Percentiles rank a stretch among this genome's conserved stretches.
phyloP scores from a whole-genome alignment of 1,284 basidiomycete species.

The Melampsora americana region DNA sequence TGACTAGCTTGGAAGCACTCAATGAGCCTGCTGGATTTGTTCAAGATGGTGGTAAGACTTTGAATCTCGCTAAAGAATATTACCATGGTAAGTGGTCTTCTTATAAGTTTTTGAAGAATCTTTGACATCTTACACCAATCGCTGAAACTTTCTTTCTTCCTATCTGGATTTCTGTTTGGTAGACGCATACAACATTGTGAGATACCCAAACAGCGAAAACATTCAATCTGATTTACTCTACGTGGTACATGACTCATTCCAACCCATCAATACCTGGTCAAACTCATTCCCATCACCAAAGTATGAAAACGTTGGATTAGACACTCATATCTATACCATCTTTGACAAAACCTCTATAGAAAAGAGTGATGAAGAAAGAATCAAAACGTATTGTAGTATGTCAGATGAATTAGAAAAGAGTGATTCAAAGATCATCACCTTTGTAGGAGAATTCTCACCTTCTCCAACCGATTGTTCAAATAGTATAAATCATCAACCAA shows the following conservation, averaged over 20 bases:
- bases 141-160: no score
- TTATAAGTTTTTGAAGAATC: conserved; percentile 22
- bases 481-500: conserved; percentile 48
- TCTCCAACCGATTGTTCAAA: conserved; percentile 27
- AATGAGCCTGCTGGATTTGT: conserved; percentile 72
- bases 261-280: conserved; percentile 69
- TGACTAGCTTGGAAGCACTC: conserved; percentile 47
- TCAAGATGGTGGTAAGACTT: conserved; percentile 58
- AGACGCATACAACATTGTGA: conserved; percentile 29
- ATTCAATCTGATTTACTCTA: conserved; percentile 43
- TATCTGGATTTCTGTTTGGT: background rate
- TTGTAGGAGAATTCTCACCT: conserved; percentile 36
- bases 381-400: conserved; percentile 16
- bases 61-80: conserved; percentile 65
- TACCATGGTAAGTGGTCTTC: conserved; percentile 55
- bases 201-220: background rate
- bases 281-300: conserved; percentile 64
- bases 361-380: background rate
- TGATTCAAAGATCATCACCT: conserved; percentile 16
- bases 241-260: conserved; percentile 81
- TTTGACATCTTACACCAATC: conserved; percentile 57
- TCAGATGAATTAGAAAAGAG: background rate
- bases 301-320: conserved; percentile 70
- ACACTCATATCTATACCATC: conserved; percentile 52
- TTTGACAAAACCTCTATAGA: background rate